Percentiles rank a stretch among this genome's conserved stretches.
phyloP scores from a whole-genome alignment of 139 green algal species.

The Tetradesmus lagerheimii region DNA sequence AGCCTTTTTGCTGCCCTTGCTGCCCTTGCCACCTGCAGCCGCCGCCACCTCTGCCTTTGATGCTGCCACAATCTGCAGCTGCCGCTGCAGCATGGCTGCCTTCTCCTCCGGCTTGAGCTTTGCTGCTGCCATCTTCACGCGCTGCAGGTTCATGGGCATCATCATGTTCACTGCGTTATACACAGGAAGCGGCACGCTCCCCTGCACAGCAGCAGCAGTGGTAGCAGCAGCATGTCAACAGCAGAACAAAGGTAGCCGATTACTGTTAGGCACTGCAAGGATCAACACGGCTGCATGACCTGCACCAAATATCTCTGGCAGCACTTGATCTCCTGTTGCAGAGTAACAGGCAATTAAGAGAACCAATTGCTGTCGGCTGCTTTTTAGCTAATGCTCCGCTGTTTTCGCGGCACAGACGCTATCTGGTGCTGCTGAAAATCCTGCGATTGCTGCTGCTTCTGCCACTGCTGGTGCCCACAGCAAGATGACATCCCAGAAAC shows the following conservation, averaged over 20 bases:
- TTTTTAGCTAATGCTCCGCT: no score
- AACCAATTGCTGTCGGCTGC: no score
- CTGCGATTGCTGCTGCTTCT: not conserved
- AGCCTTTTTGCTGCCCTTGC: not conserved
- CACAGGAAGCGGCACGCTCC: constrained; percentile 28
- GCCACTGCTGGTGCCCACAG: not conserved
- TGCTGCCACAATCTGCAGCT: constrained; percentile 18
- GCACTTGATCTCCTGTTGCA: no score
- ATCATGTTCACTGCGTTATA: constrained; percentile 34
- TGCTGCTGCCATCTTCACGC: constrained; percentile 23
- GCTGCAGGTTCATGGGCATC: constrained; percentile 48
- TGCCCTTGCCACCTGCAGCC: not conserved
- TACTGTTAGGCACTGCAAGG: no score
- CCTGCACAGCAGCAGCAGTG: not conserved
- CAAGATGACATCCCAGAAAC: not conserved
- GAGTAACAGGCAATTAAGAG: no score
- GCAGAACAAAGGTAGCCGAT: not conserved
- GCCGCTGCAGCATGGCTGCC: constrained; percentile 10
- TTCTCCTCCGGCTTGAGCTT: constrained; percentile 37
- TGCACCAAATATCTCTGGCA: no score
- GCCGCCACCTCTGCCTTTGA: constrained; percentile 35
- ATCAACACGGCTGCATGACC: no score
- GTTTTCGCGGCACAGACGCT: no score
- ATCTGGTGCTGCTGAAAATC: not conserved
- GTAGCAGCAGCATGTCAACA: not conserved